Evolutionary conservation across 306 rosid species (phyloP).

Genomic region (Clitoria ternatea): DNA sequence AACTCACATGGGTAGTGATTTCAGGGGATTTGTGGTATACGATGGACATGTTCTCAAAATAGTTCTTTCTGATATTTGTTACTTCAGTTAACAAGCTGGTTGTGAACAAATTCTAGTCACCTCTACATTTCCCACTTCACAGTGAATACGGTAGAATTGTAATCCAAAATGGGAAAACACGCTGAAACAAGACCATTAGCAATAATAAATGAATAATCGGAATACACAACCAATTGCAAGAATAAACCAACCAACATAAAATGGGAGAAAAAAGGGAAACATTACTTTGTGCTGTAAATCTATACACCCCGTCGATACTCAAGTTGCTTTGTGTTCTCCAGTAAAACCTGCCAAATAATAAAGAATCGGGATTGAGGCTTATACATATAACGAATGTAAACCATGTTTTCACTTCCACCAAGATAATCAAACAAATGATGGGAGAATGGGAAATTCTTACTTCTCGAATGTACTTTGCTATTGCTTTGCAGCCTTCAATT

Average conservation of each 20-base stretch:
- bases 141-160: background rate
- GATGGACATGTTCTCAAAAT: background rate
- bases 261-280: background rate
- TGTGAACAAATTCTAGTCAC: background rate
- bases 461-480: constrained; percentile 71
- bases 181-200: background rate
- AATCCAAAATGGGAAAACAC: background rate
- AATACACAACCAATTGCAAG: background rate
- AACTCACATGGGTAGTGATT: background rate
- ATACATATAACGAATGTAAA: constrained; percentile 19
- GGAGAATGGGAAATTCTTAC: constrained; percentile 32
- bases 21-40: background rate
- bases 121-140: background rate
- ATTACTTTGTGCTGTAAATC: constrained; percentile 4
- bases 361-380: background rate
- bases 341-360: constrained; percentile 49
- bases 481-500: constrained; percentile 90
- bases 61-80: background rate
- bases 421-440: background rate
- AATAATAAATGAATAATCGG: too few species aligned
- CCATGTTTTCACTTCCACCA: background rate
- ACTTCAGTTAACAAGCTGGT: background rate
- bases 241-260: background rate
- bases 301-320: constrained; percentile 62
- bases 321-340: constrained; percentile 74